These are phyloP conservation scores for Leersia perrieri DNA, from an alignment of 176 grass and related monocot genomes.

Conservation along the genomic window DNA sequence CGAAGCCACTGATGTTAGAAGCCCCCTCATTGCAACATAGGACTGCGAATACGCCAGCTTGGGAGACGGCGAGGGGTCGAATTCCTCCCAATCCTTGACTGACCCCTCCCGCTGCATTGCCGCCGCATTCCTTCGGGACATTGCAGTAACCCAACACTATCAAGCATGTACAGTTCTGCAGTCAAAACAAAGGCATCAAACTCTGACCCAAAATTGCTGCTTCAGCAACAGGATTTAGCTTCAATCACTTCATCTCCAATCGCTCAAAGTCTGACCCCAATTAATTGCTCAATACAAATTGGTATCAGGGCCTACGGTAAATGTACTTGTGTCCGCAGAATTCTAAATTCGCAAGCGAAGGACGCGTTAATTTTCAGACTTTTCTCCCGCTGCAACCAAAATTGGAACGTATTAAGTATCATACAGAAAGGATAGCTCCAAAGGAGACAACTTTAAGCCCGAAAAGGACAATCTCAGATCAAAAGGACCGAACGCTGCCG, in stretches of 20 bases:
- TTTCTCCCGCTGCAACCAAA: slow-evolving; percentile 26
- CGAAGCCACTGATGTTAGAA: slow-evolving; percentile 53
- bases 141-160: slow-evolving; percentile 32
- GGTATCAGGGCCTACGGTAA: background rate
- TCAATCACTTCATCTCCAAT: background rate
- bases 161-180: slow-evolving; percentile 40
- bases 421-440: background rate
- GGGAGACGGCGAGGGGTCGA: slow-evolving; percentile 62
- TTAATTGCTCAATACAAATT: slow-evolving; percentile 14
- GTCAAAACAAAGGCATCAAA: background rate
- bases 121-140: slow-evolving; percentile 80
- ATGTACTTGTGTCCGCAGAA: background rate
- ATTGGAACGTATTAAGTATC: slow-evolving; percentile 17
- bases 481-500: background rate
- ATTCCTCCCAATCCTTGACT: slow-evolving; percentile 64
- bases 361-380: slow-evolving; percentile 10
- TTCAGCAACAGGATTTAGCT: background rate
- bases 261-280: background rate
- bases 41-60: slow-evolving; percentile 82
- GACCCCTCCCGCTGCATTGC: slow-evolving; percentile 71
- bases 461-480: background rate
- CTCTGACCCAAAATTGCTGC: background rate
- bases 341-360: background rate
- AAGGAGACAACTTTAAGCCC: slow-evolving; percentile 2
- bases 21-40: slow-evolving; percentile 62